Conservation (phyloP, 2,329 filamentous ascomycete genomes). For the Neonectria sp. region DNA sequence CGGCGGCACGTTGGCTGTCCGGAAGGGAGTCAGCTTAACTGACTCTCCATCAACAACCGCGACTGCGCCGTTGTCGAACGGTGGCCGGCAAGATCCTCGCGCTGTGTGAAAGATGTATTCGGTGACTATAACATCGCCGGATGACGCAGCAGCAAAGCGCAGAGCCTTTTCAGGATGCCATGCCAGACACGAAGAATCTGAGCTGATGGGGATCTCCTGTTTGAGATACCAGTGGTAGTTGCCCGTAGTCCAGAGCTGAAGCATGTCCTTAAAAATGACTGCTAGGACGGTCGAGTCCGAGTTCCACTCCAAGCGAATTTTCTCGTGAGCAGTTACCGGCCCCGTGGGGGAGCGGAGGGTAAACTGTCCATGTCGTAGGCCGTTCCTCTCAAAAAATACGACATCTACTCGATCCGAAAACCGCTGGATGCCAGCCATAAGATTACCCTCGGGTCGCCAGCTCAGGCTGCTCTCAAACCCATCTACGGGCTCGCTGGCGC, state of each 20-base stretch:
- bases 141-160: slow-evolving; percentile 71
- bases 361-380: slow-evolving; percentile 96
- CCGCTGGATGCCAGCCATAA: slow-evolving; percentile 89
- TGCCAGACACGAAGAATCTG: slow-evolving; percentile 54
- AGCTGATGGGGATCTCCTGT: slow-evolving; percentile 78
- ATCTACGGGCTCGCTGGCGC: slow-evolving; percentile 95
- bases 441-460: slow-evolving; percentile 92
- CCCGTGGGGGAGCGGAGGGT: slow-evolving; percentile 79
- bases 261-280: slow-evolving; percentile 78
- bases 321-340: slow-evolving; percentile 66
- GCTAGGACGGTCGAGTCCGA: slow-evolving; percentile 92
- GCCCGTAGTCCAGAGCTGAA: slow-evolving; percentile 97
- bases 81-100: slow-evolving; percentile 78
- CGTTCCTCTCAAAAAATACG: slow-evolving; percentile 97
- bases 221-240: slow-evolving; percentile 99
- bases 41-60: slow-evolving; percentile 86
- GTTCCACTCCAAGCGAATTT: slow-evolving; percentile 87
- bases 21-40: slow-evolving; percentile 88
- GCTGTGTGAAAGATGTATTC: slow-evolving; percentile 79
- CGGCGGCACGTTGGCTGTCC: slow-evolving; percentile 88
- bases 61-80: slow-evolving; percentile 83
- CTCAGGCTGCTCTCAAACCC: slow-evolving; percentile 88
- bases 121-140: slow-evolving; percentile 67
- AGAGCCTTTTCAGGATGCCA: slow-evolving; percentile 94
- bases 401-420: slow-evolving; percentile 80